Percentiles rank a stretch among this genome's conserved stretches.
Evolutionary conservation across 2,329 filamentous ascomycete species (phyloP).

Genomic region (Trichoderma sp.): DNA sequence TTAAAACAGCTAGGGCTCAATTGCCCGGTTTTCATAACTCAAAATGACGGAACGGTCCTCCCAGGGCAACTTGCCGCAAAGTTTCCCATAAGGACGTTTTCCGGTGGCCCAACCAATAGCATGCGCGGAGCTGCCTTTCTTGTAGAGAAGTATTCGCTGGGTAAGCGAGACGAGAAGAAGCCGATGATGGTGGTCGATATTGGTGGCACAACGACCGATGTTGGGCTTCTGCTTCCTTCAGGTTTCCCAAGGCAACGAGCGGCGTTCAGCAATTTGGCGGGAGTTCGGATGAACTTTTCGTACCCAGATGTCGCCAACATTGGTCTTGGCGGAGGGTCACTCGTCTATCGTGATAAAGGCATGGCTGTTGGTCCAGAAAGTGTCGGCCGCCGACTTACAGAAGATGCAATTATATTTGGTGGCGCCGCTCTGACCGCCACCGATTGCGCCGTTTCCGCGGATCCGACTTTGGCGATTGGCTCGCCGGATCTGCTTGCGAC

Average conservation of each 20-base stretch:
- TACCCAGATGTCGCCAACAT: neutral
- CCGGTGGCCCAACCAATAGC: neutral
- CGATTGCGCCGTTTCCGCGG: neutral
- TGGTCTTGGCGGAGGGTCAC: neutral
- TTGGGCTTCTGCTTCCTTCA: neutral
- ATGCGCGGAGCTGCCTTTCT: neutral
- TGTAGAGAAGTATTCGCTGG: neutral
- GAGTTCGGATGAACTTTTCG: neutral
- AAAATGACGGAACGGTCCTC: neutral
- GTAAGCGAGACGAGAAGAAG: neutral
- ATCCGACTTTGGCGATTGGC: neutral
- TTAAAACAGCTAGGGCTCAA: neutral
- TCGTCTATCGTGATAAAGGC: neutral
- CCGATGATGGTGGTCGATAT: neutral
- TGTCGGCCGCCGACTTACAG: neutral
- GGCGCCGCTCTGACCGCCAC: neutral
- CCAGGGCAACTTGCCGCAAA: neutral
- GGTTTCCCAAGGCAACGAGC: neutral
- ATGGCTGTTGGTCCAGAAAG: neutral
- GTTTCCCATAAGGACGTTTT: neutral
- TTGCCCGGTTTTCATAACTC: neutral
- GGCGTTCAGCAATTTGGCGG: neutral
- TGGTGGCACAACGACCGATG: neutral
- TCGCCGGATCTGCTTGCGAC: neutral
- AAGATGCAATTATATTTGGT: neutral